Base-by-base conservation (phyloP, 352 stramenopile genomes). In the Phytophthora europaea region DNA sequence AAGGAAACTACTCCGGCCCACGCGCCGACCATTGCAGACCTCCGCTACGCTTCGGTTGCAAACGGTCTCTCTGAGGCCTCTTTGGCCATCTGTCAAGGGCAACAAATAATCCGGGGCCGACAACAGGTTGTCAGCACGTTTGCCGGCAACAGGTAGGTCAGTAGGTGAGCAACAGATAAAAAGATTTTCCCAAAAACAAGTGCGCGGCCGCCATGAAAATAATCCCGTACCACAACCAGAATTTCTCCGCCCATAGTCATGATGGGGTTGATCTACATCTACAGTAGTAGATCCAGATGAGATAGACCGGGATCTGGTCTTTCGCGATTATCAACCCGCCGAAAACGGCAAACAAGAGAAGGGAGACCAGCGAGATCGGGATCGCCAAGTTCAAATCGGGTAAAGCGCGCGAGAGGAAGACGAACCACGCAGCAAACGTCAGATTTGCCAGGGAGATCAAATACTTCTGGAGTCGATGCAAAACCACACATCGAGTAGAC, bases 371-470 rank as follows among this genome's bases (percentile, higher is more conserved):
- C 6, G 65, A 74, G 0, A 78, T 23, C 6, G 70, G 65, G 33
- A 70, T 78, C 33, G 65, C 66, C 31, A 78, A 56, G 55, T 72
- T 72, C 28, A 78, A 22, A 26, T 78, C n/a, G 0, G 71, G 71
- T 8, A 66, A 63, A 1, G 56, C 61, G 48, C 22, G 31, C 48
- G 48, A 28, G 9, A 28, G 31, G 50, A 78, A 75, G 50, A 75
- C 72, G 48, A 78, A 75, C 23, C 51, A 78, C 2, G 66, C 61
- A 0, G 61, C 22, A 22, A 77, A 52, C 3, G 71, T 62, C 6
- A 91, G n/a, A 28, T 86, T 87, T 1, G 60, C 63, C 20, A 94
- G 18, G 45, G 26, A 52, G 18, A 52, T 20, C 45, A 28, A 52
- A 52, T 13, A 26, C 18, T 20, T 28, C 45, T 10, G 20, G 20